Percentiles rank a stretch among this genome's conserved stretches.
Conservation (phyloP, 2,329 filamentous ascomycete genomes). For the Talaromyces sp. region DNA sequence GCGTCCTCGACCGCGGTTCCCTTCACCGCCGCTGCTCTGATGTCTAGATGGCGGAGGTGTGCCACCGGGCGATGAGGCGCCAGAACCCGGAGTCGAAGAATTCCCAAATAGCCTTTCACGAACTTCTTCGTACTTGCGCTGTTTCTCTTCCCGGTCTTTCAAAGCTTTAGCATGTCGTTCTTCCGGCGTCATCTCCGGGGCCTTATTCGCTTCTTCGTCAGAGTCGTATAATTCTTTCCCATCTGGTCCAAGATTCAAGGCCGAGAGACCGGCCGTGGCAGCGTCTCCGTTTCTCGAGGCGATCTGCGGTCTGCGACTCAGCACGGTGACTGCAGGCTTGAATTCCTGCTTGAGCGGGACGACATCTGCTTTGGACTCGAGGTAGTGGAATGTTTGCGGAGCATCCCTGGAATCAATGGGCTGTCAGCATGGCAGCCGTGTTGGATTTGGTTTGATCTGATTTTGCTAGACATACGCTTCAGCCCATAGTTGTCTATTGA, state of each 20-base stretch:
- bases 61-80: conserved; percentile 53
- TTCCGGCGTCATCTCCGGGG: conserved; percentile 63
- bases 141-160: conserved; percentile 80
- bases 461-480: conserved; percentile 59
- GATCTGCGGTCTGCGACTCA: conserved; percentile 75
- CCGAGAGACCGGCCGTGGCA: conserved; percentile 40
- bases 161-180: conserved; percentile 75
- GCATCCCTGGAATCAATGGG: conserved; percentile 55
- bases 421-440: neutral
- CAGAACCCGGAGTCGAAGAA: conserved; percentile 39
- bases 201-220: conserved; percentile 60
- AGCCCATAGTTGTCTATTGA: conserved; percentile 83
- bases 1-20: conserved; percentile 39
- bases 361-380: conserved; percentile 60
- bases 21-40: conserved; percentile 27
- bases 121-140: conserved; percentile 83
- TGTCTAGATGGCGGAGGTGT: conserved; percentile 56
- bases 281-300: conserved; percentile 49
- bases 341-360: conserved; percentile 67
- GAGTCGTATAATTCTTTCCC: conserved; percentile 57
- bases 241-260: conserved; percentile 41
- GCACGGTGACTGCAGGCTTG: conserved; percentile 76
- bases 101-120: conserved; percentile 82
- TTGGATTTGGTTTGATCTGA: neutral
- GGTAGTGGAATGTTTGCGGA: conserved; percentile 68